Evolutionary conservation across 2,329 filamentous ascomycete genomes (phyloP).

Genomic region (Exophiala bonariae): DNA sequence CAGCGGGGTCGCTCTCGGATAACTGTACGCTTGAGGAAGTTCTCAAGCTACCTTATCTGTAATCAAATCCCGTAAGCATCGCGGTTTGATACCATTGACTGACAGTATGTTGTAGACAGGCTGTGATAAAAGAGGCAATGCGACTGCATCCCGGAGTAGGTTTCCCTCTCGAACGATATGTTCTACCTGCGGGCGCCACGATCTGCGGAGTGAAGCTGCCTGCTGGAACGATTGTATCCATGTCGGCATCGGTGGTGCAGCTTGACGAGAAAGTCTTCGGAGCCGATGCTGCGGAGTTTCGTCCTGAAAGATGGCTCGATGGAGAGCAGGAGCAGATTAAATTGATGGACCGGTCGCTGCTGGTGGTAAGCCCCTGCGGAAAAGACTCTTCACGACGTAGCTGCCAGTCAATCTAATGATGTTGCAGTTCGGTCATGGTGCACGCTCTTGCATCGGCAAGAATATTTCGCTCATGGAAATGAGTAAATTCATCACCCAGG

Average conservation of each 20-base stretch:
- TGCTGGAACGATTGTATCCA: conserved; percentile 27
- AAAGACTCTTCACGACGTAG: too few species aligned
- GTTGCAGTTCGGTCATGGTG: conserved; percentile 29
- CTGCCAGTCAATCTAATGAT: too few species aligned
- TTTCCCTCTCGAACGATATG: conserved; percentile 24
- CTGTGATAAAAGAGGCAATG: conserved; percentile 42
- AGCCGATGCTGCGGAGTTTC: conserved; percentile 30
- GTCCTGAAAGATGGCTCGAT: conserved; percentile 49
- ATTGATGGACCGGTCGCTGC: conserved; percentile 29
- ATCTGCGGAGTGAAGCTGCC: conserved; percentile 21
- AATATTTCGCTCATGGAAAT: conserved; percentile 41
- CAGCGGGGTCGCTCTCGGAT: conserved; percentile 8
- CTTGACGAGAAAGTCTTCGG: conserved; percentile 20
- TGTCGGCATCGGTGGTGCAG: conserved; percentile 20
- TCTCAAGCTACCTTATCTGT: conserved; percentile 41
- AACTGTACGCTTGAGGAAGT: conserved; percentile 14
- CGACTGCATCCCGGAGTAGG: conserved; percentile 38
- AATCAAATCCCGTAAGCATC: conserved; percentile 33
- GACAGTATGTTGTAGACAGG: conserved; percentile 10
- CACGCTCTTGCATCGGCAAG: conserved; percentile 34
- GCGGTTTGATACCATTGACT: too few species aligned
- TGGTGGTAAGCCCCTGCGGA: too few species aligned
- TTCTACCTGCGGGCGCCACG: conserved; percentile 27
- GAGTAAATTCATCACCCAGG: conserved; percentile 36
- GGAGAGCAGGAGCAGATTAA: conserved; percentile 28